phyloP scores from a whole-genome alignment of 192 early-diverging fungal species.

The Umbelopsis sp. region DNA sequence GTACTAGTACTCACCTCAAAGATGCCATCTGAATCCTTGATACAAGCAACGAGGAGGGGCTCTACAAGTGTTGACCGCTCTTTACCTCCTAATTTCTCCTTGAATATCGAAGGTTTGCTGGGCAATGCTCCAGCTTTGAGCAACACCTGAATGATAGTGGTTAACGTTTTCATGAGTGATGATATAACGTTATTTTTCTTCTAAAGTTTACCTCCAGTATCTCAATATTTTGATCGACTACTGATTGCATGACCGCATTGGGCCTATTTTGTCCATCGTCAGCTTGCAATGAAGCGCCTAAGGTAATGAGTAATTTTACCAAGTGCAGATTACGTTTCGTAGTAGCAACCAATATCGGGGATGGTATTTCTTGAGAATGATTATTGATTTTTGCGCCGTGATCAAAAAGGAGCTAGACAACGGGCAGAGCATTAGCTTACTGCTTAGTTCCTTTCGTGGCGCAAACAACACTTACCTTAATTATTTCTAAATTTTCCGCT shows the following conservation, averaged over 20 bases:
- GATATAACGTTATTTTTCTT: background rate
- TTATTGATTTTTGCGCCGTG: slow-evolving; percentile 12
- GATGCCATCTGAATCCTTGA: background rate
- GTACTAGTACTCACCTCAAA: background rate
- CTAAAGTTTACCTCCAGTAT: slow-evolving; percentile 21
- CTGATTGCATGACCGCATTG: slow-evolving; percentile 44
- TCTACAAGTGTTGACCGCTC: background rate
- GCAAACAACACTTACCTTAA: slow-evolving; percentile 28
- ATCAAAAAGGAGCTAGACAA: slow-evolving; percentile 24
- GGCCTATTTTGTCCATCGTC: slow-evolving; percentile 26
- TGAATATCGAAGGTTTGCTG: background rate
- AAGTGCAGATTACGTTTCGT: slow-evolving; percentile 14
- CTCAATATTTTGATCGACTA: slow-evolving; percentile 12
- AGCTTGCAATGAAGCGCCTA: slow-evolving; percentile 32
- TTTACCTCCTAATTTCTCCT: background rate
- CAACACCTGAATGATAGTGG: background rate
- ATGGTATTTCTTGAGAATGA: background rate
- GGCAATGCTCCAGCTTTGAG: background rate
- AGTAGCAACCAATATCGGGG: slow-evolving; percentile 23
- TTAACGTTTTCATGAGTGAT: background rate
- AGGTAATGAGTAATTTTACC: slow-evolving; percentile 16
- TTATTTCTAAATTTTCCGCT: slow-evolving; percentile 16
- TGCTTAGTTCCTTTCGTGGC: background rate
- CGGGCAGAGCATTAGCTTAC: slow-evolving; percentile 2
- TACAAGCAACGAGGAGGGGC: background rate